Evolutionary conservation across 768 basidiomycete species (phyloP), one percentile per base, ranked within the genome.

Genomic region (Trichaptum fuscoviolaceum): DNA sequence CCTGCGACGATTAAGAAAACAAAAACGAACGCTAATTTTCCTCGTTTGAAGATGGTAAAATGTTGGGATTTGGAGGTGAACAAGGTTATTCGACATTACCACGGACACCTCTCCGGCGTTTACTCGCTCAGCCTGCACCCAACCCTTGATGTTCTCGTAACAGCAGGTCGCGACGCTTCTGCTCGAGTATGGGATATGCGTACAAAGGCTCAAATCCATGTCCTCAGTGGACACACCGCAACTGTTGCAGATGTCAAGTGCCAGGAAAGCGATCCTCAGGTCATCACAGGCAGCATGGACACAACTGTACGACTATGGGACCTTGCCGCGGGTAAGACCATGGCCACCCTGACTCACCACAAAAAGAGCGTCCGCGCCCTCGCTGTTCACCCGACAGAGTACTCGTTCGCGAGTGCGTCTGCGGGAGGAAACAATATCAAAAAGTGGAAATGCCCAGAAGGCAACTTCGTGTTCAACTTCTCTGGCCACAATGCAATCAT

Each of bases 351-450:
- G 57, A 99, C 97, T n/a, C 97, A 99, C 76, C 97, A 99, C 83
- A 99, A 99, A 79, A 99, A 99, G 77, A 94, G 92, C 17, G 95
- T 99, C 1, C 89, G 97, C 66, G 88, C 96, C 0, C 83, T 99
- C 62, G 92, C 96, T 5, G 89, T 99, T 65, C 96, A 98, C 74
- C 96, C 96, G 0, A 94, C 93, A 4, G 97, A 99, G 72, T 99
- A 95, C 80, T 92, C 91, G 35, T 99, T 99, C 73, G 97, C 95
- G 1, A 91, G 90, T 2, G 97, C 92, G 62, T 95, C 93, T 26
- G 92, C 96, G 0, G 97, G 97, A n/a, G 97, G 96, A 0, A 98
- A 98, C 81, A 99, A 99, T 77, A 98, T 99, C 81, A 99, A 99
- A 75, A 99, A 99, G 76, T 99, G 96, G 96, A 97, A 96, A 72